Base-by-base conservation (phyloP, 371 early-diverging fungal genomes). In the Rhizopus sp. region DNA sequence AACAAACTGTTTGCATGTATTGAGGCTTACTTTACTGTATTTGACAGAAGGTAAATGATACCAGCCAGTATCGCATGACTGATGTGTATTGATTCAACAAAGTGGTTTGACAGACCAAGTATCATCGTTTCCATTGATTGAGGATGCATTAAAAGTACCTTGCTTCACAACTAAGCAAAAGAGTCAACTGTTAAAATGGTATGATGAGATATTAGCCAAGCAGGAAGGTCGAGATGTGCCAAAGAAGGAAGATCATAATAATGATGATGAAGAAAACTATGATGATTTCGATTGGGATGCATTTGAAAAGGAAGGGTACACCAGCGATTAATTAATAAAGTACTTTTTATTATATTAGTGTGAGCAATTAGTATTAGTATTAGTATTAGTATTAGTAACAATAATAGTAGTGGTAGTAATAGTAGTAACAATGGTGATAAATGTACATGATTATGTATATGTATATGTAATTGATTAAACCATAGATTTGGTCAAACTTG, bases 231-330 rank as follows among this genome's bases (percentile, higher is more conserved):
- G 46, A 6, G 48, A 55, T 39, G 7, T 3, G 3, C 7, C 29
- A n/a, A 39, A 32, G 38, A 49, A 59, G 32, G 29, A 23, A 15
- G 40, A 51, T 10, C 2, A 51, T n/a, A 17, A 47, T 30, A 39
- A 50, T 9, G 54, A 64, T 9, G 54, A 65, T 3, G 64, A 59
- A 44, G 68, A 68, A 35, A 59, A 68, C 42, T 72, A 68, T 41
- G 72, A 67, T 41, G 65, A 68, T 42, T 71, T 71, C 59, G 72
- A 71, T 45, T 71, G 72, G 72, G 72, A 71, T 64, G 72, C 72
- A 13, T 72, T 72, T 63, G 72, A 68, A 50, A 64, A 68, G 50
- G 56, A 55, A 23, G 53, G 4, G 7, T 45, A 45, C 23, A 45
- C 5, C 30, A 45, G 45, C 29, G 45, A 45, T 29, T 45, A 12